Evolutionary conservation across 371 early-diverging fungal species (phyloP).

Genomic region (Apophysomyces elegans): DNA sequence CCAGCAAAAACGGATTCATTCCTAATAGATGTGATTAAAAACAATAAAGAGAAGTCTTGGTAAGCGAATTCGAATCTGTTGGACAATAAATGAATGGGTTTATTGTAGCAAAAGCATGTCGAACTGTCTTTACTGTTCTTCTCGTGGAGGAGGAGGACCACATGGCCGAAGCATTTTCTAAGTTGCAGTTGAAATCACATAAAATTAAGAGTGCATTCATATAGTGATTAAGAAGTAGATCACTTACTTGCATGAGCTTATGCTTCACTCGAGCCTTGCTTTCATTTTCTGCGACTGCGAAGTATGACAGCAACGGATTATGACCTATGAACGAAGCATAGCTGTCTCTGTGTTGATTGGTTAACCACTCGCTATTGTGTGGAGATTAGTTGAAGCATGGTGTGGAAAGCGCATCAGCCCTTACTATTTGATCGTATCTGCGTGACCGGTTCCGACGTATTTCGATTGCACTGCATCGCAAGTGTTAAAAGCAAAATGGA

Average conservation of each 20-base stretch:
- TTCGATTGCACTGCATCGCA: conserved; percentile 4
- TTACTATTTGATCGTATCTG: conserved; percentile 2
- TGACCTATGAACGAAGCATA: conserved; percentile 84
- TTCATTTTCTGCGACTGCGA: conserved; percentile 88
- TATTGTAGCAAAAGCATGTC: neutral
- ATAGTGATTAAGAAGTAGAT: neutral
- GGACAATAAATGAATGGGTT: neutral
- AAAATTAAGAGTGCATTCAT: neutral
- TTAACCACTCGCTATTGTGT: conserved; percentile 77
- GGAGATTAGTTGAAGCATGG: neutral
- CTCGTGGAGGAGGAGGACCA: conserved; percentile 66
- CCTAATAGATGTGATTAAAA: neutral
- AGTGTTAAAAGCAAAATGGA: neutral
- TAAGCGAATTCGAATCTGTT: no score
- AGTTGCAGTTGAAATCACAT: neutral
- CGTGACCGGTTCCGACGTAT: conserved; percentile 6
- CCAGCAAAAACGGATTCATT: neutral
- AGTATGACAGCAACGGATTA: conserved; percentile 71
- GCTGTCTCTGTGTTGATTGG: conserved; percentile 85
- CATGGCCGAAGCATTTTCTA: conserved; percentile 86
- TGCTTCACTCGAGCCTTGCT: conserved; percentile 74
- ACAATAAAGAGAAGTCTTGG: no score
- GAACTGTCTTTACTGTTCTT: conserved; percentile 43
- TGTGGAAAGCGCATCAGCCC: neutral
- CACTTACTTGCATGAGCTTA: conserved; percentile 72